These are phyloP conservation scores for Fusarium tuaranense DNA, from an alignment of 2,329 filamentous ascomycete species.

Conservation along the genomic window DNA sequence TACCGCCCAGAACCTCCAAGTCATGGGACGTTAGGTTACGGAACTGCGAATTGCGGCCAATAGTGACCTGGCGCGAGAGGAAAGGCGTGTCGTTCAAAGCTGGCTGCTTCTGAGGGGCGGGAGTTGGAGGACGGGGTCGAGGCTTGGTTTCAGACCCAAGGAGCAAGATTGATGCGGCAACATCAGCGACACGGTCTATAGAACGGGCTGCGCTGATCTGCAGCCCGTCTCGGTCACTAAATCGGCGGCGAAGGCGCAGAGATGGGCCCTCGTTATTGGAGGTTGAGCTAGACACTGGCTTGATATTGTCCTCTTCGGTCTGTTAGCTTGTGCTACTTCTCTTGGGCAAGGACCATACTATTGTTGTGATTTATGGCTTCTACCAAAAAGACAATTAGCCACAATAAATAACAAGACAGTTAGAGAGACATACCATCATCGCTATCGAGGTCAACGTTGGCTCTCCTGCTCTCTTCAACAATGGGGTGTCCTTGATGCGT, in stretches of 20 bases:
- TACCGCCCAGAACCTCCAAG: slow-evolving; percentile 58
- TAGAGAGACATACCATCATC: background rate
- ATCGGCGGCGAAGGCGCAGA: background rate
- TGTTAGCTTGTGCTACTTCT: rapidly evolving
- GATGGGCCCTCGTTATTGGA: background rate
- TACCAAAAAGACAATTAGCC: background rate
- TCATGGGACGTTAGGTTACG: slow-evolving; percentile 54
- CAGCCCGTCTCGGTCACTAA: background rate
- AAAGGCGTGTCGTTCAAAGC: slow-evolving; percentile 6
- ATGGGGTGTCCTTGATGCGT: slow-evolving; percentile 4
- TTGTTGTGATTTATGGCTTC: background rate
- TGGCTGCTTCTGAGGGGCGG: background rate
- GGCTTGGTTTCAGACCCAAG: slow-evolving; percentile 1
- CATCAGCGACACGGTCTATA: slow-evolving; percentile 7
- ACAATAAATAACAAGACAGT: background rate
- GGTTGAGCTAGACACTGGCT: rapidly evolving
- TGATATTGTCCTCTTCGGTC: background rate
- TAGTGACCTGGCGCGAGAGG: slow-evolving; percentile 8
- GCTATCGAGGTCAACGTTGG: background rate
- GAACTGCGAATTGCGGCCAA: slow-evolving; percentile 55
- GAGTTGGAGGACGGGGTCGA: background rate
- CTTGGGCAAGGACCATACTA: background rate
- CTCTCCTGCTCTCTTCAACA: background rate
- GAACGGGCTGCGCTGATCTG: background rate
- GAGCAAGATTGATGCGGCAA: background rate